These are phyloP conservation scores for Candida oleophila DNA, from an alignment of 805 yeast genomes.

Conservation along the genomic window DNA sequence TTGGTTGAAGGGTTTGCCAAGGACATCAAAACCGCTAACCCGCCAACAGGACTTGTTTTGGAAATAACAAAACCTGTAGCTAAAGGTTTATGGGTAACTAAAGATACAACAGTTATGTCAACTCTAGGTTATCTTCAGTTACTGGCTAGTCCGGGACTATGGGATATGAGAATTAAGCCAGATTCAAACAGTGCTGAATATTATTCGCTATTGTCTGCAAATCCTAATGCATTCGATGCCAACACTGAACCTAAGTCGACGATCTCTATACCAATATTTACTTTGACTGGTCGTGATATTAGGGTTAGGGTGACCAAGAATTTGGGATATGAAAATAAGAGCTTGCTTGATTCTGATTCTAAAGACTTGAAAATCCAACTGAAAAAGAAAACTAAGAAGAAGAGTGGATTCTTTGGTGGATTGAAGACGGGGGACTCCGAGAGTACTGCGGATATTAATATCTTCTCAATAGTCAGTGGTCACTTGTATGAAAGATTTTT, in stretches of 20 bases:
- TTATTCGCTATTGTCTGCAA: slow-evolving; percentile 36
- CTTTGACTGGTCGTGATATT: slow-evolving; percentile 46
- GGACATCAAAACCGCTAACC: slow-evolving; percentile 34
- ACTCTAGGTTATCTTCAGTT: slow-evolving; percentile 84
- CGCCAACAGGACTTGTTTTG: slow-evolving; percentile 55
- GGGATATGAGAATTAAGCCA: slow-evolving; percentile 50
- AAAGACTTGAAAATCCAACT: slow-evolving; percentile 7
- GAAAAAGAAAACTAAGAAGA: slow-evolving; percentile 6
- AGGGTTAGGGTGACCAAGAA: slow-evolving; percentile 46
- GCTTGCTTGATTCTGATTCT: slow-evolving; percentile 8
- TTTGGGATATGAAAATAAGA: slow-evolving; percentile 13
- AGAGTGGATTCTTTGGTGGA: neutral
- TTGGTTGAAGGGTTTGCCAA: slow-evolving; percentile 71
- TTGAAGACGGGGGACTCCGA: slow-evolving; percentile 19
- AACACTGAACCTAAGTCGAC: slow-evolving; percentile 22
- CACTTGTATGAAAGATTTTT: slow-evolving; percentile 72
- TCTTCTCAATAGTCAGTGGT: slow-evolving; percentile 83
- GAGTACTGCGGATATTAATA: slow-evolving; percentile 63
- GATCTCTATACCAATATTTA: slow-evolving; percentile 33
- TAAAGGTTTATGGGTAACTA: slow-evolving; percentile 6
- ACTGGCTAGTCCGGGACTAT: slow-evolving; percentile 68
- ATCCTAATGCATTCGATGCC: slow-evolving; percentile 38
- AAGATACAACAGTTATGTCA: slow-evolving; percentile 72
- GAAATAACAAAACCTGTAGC: slow-evolving; percentile 23
- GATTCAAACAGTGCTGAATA: slow-evolving; percentile 22